Evolutionary conservation across 2,329 filamentous ascomycete species (phyloP).

Genomic region (Exophiala bonariae): DNA sequence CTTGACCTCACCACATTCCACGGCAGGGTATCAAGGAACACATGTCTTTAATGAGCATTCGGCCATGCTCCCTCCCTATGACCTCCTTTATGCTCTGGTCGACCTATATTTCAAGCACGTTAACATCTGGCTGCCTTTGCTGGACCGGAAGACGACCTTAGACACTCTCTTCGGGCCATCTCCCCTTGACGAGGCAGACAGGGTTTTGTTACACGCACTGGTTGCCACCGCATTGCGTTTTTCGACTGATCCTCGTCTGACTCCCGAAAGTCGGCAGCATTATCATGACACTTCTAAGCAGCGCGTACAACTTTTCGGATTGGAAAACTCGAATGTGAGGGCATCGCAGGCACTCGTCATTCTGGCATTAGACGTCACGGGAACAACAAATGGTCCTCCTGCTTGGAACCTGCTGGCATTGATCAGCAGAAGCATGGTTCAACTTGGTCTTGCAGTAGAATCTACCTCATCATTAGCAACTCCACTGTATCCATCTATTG

Average conservation of each 20-base stretch:
- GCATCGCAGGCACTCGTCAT: conserved; percentile 85
- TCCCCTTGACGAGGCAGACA: conserved; percentile 70
- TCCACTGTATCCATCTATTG: conserved; percentile 80
- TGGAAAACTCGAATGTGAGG: conserved; percentile 88
- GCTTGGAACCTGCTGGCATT: conserved; percentile 90
- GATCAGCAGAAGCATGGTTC: conserved; percentile 84
- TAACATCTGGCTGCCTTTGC: conserved; percentile 83
- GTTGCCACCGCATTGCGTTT: conserved; percentile 85
- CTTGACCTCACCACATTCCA: conserved; percentile 27
- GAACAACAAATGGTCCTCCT: conserved; percentile 83
- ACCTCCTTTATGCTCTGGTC: conserved; percentile 69
- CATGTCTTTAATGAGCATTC: conserved; percentile 35
- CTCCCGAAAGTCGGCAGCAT: conserved; percentile 68
- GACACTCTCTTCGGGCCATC: conserved; percentile 78
- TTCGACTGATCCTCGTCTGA: conserved; percentile 73
- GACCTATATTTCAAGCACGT: conserved; percentile 79
- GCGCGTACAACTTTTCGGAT: conserved; percentile 79
- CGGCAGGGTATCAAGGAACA: conserved; percentile 16
- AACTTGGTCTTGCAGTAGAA: conserved; percentile 82
- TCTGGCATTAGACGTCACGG: conserved; percentile 78
- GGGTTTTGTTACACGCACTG: conserved; percentile 81
- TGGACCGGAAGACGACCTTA: conserved; percentile 80
- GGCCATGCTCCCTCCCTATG: conserved; percentile 65
- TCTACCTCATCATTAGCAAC: conserved; percentile 75
- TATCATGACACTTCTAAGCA: conserved; percentile 83